phyloP scores from a whole-genome alignment of 768 basidiomycete genomes.

The Boletus rubescentipes region DNA sequence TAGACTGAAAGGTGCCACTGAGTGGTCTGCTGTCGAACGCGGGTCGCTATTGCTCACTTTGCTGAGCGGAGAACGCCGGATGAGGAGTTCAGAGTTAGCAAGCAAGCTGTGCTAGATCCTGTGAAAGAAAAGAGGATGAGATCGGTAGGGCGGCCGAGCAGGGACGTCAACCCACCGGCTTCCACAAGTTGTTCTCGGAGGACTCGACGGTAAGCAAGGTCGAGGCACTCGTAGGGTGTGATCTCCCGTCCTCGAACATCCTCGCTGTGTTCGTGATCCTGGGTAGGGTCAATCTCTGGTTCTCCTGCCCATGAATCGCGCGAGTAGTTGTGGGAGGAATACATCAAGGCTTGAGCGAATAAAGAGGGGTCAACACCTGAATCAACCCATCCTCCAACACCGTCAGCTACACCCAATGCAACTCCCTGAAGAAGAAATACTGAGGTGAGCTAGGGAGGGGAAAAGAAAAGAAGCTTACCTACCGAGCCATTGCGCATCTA shows the following conservation, averaged over 20 bases:
- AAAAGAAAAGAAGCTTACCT: slow-evolving; percentile 35
- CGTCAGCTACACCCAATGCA: slow-evolving; percentile 85
- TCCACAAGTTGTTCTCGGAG: slow-evolving; percentile 61
- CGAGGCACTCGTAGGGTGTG: slow-evolving; percentile 68
- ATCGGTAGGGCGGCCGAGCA: slow-evolving; percentile 9
- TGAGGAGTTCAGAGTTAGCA: slow-evolving; percentile 71
- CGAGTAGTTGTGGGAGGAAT: slow-evolving; percentile 73
- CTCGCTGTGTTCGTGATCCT: slow-evolving; percentile 67
- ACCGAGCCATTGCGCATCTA: slow-evolving; percentile 83
- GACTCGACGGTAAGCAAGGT: slow-evolving; percentile 70
- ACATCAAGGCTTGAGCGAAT: slow-evolving; percentile 92
- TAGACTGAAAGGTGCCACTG: slow-evolving; percentile 42
- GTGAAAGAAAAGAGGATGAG: neutral
- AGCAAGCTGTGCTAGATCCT: slow-evolving; percentile 86
- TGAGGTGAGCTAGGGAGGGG: slow-evolving; percentile 26
- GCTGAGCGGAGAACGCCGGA: slow-evolving; percentile 74
- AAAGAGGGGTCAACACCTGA: slow-evolving; percentile 83
- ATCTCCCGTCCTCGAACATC: slow-evolving; percentile 68
- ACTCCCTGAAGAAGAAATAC: slow-evolving; percentile 50
- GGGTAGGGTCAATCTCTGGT: slow-evolving; percentile 75
- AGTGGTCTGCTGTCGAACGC: slow-evolving; percentile 1
- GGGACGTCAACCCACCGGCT: slow-evolving; percentile 40
- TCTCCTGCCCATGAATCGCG: slow-evolving; percentile 78
- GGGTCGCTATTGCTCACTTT: slow-evolving; percentile 49
- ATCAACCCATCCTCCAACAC: slow-evolving; percentile 90